phyloP scores from a whole-genome alignment of 176 grass and related monocot genomes.

The Bonia amplexicaulis region DNA sequence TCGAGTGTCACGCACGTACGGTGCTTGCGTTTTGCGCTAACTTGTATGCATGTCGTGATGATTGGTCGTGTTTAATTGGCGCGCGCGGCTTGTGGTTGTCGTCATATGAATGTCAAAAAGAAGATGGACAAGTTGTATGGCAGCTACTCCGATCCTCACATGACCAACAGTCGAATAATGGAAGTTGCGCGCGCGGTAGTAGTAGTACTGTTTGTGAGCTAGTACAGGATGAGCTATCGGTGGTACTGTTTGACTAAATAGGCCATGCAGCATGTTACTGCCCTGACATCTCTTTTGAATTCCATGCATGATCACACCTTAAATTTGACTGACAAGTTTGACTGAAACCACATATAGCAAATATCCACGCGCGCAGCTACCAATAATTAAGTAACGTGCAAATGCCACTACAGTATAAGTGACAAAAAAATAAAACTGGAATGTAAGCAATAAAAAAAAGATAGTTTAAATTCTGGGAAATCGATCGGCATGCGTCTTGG shows the following conservation, averaged over 20 bases:
- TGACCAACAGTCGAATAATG: conserved; percentile 2
- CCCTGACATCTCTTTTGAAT: conserved; percentile 50
- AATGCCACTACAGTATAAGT: not conserved
- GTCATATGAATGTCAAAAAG: not conserved
- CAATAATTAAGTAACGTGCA: conserved; percentile 20
- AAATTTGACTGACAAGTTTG: conserved; percentile 38
- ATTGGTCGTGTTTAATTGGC: conserved; percentile 3
- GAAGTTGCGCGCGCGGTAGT: not conserved
- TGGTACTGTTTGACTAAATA: not conserved
- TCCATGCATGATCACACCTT: conserved; percentile 31
- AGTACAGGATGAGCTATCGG: not conserved
- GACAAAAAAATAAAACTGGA: not conserved
- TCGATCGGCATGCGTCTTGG: not conserved
- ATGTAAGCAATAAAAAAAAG: not conserved
- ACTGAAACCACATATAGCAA: not conserved
- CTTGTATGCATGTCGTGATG: conserved; percentile 27
- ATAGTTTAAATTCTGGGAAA: conserved; percentile 5
- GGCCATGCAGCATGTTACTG: conserved; percentile 18
- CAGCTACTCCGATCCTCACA: not conserved
- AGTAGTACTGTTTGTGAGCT: not conserved
- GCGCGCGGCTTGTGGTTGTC: conserved; percentile 2
- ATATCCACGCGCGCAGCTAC: not conserved
- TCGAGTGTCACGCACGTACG: conserved; percentile 33
- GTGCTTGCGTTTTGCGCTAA: conserved; percentile 9
- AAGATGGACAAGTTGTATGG: not conserved